Evolutionary conservation across 2,329 filamentous ascomycete species (phyloP), one percentile per base, ranked within the genome.

Genomic region (Verticillium nubilum): DNA sequence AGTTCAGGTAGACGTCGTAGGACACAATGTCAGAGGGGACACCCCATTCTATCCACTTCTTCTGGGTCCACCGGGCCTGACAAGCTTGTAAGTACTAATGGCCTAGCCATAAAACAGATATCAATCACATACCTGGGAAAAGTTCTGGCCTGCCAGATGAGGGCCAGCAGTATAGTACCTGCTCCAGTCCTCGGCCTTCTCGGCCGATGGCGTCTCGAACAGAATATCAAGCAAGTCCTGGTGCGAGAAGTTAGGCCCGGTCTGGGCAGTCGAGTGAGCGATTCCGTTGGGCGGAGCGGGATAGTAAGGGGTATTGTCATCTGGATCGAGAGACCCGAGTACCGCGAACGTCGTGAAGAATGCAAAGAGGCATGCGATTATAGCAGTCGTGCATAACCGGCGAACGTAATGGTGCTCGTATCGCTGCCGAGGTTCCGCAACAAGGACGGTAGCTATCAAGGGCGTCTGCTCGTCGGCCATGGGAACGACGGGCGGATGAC

Each of bases 1-100:
- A 92, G 72, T 93, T 94, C 68, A 93, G 78, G 65, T 91, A 93
- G 35, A 87, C 82, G 61, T 93, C 88, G 68, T 94, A 95, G 2
- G 88, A 75, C 5, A 85, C 82, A 59, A 94, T 86, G 15, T 78
- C 74, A 2, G 85, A 79, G 60, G 85, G 68, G 60, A 93, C 75
- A 9, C 90, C 89, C 76, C 89, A 90, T 67, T 88, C 82, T 65
- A 86, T 78, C 88, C 91, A 91, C 65, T 81, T 85, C 60, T 91
- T 82, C 65, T 83, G 81, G 0, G 91, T 95, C 90, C 90, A 94
- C 52, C 86, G 73, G 3, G 88, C 89, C 82, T 84, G 66, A 23
- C 7, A 19, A 42, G 4, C 23, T 13, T 29, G n/a, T 53, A 12
- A 28, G 15, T 13, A 52, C 7, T 25, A 7, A 3, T 9, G 12